Evolutionary conservation across 2,329 filamentous ascomycete genomes (phyloP).

Genomic region (Calonectria naviculata): DNA sequence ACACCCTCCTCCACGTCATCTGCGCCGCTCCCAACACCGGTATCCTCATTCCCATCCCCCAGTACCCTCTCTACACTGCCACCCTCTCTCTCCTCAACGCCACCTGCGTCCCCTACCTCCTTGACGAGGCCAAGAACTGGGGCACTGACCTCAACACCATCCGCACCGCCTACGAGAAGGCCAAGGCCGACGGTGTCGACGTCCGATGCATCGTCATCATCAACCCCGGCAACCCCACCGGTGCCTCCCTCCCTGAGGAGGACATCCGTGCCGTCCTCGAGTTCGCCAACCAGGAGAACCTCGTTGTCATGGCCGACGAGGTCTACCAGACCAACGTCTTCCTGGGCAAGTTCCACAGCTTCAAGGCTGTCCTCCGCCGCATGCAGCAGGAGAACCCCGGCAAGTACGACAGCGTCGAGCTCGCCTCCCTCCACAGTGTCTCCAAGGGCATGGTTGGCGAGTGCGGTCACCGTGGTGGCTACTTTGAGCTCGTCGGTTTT

Average conservation of each 20-base stretch:
- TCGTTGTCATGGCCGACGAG: conserved; percentile 95
- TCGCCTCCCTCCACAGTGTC: conserved; percentile 91
- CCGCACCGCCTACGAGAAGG: conserved; percentile 77
- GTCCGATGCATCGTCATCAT: conserved; percentile 96
- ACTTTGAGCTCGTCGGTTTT: conserved; percentile 96
- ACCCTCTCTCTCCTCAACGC: conserved; percentile 89
- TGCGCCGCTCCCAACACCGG: conserved; percentile 82
- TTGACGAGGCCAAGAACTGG: conserved; percentile 89
- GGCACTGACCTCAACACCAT: conserved; percentile 88
- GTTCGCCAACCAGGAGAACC: conserved; percentile 84
- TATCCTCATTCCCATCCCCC: conserved; percentile 93
- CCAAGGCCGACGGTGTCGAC: conserved; percentile 81
- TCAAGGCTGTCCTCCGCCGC: conserved; percentile 88
- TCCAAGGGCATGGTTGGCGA: conserved; percentile 99
- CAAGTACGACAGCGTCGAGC: conserved; percentile 86
- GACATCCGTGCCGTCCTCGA: conserved; percentile 89
- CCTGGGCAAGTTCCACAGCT: conserved; percentile 91
- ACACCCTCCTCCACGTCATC: conserved; percentile 91
- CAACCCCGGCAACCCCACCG: conserved; percentile 98
- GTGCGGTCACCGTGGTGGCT: conserved; percentile 96
- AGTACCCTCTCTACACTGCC: conserved; percentile 98
- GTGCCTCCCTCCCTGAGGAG: conserved; percentile 81
- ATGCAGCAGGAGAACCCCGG: conserved; percentile 81
- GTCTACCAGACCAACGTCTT: conserved; percentile 99
- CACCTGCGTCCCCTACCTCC: conserved; percentile 89